phyloP scores from a whole-genome alignment of 1,139 yeast genomes.

The Blastobotrys ciferrii region DNA sequence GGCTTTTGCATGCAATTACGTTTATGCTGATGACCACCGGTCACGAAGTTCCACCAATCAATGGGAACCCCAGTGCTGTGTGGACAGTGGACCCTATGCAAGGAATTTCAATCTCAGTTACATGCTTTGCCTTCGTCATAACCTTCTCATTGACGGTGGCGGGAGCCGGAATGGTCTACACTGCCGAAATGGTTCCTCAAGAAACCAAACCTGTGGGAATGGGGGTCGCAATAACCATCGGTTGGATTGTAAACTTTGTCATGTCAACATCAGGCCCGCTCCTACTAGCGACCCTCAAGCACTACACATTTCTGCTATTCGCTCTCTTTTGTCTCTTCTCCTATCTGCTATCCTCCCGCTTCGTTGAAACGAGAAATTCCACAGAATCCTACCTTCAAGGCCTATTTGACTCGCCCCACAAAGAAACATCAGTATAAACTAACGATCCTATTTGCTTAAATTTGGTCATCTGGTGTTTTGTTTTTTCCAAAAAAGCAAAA shows the following conservation, averaged over 20 bases:
- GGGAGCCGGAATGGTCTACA: constrained; percentile 44
- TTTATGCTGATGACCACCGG: constrained; percentile 38
- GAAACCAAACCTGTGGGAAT: constrained; percentile 48
- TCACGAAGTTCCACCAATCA: constrained; percentile 12
- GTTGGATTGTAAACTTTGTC: constrained; percentile 50
- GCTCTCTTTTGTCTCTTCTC: constrained; percentile 11
- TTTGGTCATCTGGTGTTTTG: too few species aligned
- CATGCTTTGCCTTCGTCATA: constrained; percentile 50
- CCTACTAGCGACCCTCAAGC: constrained; percentile 31
- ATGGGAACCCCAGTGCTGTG: constrained; percentile 27
- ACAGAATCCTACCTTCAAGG: background rate
- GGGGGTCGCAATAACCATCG: constrained; percentile 51
- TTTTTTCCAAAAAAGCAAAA: too few species aligned
- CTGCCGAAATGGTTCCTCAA: constrained; percentile 53
- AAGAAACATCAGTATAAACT: background rate
- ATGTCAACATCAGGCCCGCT: constrained; percentile 39
- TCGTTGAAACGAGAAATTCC: constrained; percentile 4
- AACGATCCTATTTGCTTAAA: too few species aligned
- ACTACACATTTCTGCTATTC: constrained; percentile 17
- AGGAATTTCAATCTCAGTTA: constrained; percentile 46
- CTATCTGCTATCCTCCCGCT: constrained; percentile 9
- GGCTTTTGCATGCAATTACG: constrained; percentile 41
- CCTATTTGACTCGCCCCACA: background rate
- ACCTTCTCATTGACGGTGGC: constrained; percentile 47
- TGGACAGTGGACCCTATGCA: constrained; percentile 38